These are phyloP conservation scores for Chalciporus sphaerocephalus DNA, from an alignment of 768 basidiomycete genomes.

Conservation along the genomic window DNA sequence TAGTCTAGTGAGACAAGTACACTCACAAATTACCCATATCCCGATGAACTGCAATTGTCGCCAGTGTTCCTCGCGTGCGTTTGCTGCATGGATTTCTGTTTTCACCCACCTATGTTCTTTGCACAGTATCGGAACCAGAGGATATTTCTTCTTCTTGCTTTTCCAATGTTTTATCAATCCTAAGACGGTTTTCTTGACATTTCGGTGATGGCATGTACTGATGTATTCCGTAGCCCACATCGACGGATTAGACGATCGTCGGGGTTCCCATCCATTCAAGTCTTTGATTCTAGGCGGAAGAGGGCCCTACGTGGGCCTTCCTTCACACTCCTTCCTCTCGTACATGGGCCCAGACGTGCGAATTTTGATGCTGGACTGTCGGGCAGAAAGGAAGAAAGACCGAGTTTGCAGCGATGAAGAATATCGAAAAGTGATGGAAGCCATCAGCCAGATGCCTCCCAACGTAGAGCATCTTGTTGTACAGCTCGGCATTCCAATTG, in stretches of 20 bases:
- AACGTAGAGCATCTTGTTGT: slow-evolving; percentile 79
- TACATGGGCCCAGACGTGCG: slow-evolving; percentile 75
- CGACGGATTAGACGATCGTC: slow-evolving; percentile 66
- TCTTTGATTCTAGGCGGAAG: slow-evolving; percentile 69
- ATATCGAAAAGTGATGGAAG: slow-evolving; percentile 69
- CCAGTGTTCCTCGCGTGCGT: slow-evolving; percentile 67
- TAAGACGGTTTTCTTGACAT: slow-evolving; percentile 29
- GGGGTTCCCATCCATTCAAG: slow-evolving; percentile 60
- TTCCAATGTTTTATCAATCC: slow-evolving; percentile 92
- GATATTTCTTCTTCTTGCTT: slow-evolving; percentile 88
- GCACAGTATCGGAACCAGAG: slow-evolving; percentile 71
- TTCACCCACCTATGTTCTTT: neutral
- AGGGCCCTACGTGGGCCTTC: slow-evolving; percentile 76
- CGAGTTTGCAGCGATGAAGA: slow-evolving; percentile 74
- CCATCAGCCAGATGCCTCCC: slow-evolving; percentile 55
- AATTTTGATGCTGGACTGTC: slow-evolving; percentile 77
- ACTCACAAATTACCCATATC: slow-evolving; percentile 46
- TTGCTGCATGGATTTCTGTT: neutral
- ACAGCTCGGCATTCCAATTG: slow-evolving; percentile 76
- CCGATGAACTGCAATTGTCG: slow-evolving; percentile 69
- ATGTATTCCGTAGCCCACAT: slow-evolving; percentile 27
- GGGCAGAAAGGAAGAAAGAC: slow-evolving; percentile 82
- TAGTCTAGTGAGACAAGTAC: neutral
- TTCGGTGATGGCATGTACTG: slow-evolving; percentile 2
- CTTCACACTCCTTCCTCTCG: slow-evolving; percentile 77